phyloP scores from a whole-genome alignment of 2,329 filamentous ascomycete genomes.

The Elsinoe ampelina region DNA sequence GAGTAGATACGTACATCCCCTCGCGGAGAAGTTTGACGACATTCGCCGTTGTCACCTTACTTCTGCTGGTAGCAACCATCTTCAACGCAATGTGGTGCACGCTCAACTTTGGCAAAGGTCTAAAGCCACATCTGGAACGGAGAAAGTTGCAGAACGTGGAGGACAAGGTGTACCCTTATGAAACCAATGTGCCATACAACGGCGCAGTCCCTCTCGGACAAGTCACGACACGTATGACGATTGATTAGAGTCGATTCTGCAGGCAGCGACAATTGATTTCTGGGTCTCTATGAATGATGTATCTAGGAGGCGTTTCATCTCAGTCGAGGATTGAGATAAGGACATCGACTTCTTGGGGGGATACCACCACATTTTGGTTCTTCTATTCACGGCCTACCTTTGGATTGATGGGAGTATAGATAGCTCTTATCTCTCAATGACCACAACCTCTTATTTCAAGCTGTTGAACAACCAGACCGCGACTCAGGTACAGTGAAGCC shows the following conservation, averaged over 20 bases:
- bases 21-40: slow-evolving; percentile 80
- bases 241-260: slow-evolving; percentile 31
- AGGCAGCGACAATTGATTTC: slow-evolving; percentile 10
- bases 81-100: slow-evolving; percentile 79
- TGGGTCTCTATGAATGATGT: slow-evolving; percentile 3
- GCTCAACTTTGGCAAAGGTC: slow-evolving; percentile 77
- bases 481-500: too few relatives aligned
- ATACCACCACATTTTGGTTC: not conserved
- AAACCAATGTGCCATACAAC: slow-evolving; percentile 18
- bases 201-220: slow-evolving; percentile 23
- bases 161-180: slow-evolving; percentile 35
- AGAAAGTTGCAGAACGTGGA: slow-evolving; percentile 41
- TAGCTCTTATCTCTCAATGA: not conserved
- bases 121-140: slow-evolving; percentile 74
- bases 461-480: not conserved
- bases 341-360: not conserved
- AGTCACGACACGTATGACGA: slow-evolving; percentile 35
- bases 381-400: not conserved
- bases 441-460: not conserved
- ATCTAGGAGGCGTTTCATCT: slow-evolving; percentile 8
- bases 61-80: slow-evolving; percentile 83
- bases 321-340: not conserved
- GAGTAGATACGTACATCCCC: slow-evolving; percentile 55
- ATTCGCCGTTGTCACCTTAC: slow-evolving; percentile 86
- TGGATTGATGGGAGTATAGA: not conserved